Base-by-base conservation (phyloP, 2,329 filamentous ascomycete genomes). In the Penicillium sp. region DNA sequence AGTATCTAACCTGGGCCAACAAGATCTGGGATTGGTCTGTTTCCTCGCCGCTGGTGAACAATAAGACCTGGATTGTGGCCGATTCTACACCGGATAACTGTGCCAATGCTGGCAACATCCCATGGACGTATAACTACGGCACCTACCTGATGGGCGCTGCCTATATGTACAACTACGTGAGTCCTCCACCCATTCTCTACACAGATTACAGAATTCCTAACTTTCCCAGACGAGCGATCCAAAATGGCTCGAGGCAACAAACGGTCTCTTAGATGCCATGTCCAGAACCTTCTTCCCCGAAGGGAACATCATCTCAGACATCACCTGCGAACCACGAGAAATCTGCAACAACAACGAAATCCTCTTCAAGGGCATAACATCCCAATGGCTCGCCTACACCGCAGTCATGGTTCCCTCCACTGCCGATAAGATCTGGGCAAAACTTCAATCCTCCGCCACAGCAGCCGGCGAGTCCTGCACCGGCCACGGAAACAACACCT, bases 331-430 rank as follows among this genome's bases (percentile, higher is more conserved):
- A 32, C 40, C 50, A 1, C 31, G 28, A 5, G 42, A 49, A 28
- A 45, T 40, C 22, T 91, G 87, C 72, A 83, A 83, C 47, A 74
- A 78, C 47, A 87, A 90, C 61, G 85, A 89, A 75, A 68, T 80
- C 47, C 80, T 80, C 1, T 89, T 85, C 77, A 87, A 87, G 67
- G 84, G 84, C 31, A 82, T 84, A 47, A 72, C 87, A 14, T 76
- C 81, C 55, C 77, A 82, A 32, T 86, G 83, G 81, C 71, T 88
- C 55, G 74, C 79, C 3, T 74, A 77, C 18, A 74, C 78, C 1
- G 77, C 79, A 2, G 75, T 84, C 54, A 46, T 87, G n/a, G 82
- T 80, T 0, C 84, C 85, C 0, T 76, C 75, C 37, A 81, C 78
- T 0, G 67, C 67, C 32, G 67, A 74, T 1, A 69, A 62, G 13